Percentiles rank a stretch among this genome's conserved stretches.
Evolutionary conservation across 176 grass and related monocot species (phyloP).

Genomic region (Pharus latifolius): DNA sequence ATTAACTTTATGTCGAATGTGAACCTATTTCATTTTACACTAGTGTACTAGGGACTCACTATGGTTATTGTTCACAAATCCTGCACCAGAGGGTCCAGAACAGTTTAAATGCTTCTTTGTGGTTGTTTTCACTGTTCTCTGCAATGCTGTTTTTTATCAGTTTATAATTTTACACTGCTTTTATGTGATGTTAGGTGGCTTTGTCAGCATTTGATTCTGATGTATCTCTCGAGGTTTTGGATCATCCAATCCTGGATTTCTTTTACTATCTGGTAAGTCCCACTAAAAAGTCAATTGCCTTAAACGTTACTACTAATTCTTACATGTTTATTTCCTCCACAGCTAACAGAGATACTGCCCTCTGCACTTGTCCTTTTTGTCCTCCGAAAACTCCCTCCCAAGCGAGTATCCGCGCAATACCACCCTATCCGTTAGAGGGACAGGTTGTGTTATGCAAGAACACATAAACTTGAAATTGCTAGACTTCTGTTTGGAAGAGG

Average conservation of each 20-base stretch:
- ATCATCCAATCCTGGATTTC: conserved; percentile 86
- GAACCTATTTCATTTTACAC: background rate
- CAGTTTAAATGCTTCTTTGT: background rate
- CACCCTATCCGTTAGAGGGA: conserved; percentile 45
- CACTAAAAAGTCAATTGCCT: conserved; percentile 5
- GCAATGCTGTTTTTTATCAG: background rate
- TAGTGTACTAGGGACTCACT: too few relatives aligned
- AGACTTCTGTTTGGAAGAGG: background rate
- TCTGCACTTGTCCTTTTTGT: conserved; percentile 82
- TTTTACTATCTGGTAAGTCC: conserved; percentile 75
- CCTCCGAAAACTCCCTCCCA: conserved; percentile 78
- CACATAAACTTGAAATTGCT: background rate
- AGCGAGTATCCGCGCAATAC: conserved; percentile 56
- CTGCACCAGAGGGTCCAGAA: too few relatives aligned
- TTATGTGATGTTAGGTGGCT: conserved; percentile 32
- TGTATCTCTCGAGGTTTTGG: conserved; percentile 64
- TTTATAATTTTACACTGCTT: background rate
- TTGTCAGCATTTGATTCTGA: conserved; percentile 68
- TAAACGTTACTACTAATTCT: background rate
- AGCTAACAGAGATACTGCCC: conserved; percentile 82
- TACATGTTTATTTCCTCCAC: conserved; percentile 13
- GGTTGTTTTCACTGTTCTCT: background rate
- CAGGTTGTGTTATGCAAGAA: background rate
- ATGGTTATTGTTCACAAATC: background rate
- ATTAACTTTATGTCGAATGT: background rate